Evolutionary conservation across 208 protist species (phyloP), one percentile per base, ranked within the genome.

Genomic region (Acanthamoeba divionensis): DNA sequence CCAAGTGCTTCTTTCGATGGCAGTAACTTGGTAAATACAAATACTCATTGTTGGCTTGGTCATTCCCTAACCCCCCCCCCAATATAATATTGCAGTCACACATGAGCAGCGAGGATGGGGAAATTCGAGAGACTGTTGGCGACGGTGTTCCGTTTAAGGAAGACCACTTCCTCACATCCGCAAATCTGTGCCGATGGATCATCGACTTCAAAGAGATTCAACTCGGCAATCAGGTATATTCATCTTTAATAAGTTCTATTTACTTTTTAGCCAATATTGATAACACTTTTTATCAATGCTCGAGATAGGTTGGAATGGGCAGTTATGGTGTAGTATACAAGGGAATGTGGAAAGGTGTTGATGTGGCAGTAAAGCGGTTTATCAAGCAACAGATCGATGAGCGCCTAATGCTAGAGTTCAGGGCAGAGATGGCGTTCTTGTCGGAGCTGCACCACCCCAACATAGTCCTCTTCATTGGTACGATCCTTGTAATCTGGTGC

Each of bases 391-490:
- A 80, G 69, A 41, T 80, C 69, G 36, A 48, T 26, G 69, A 80
- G 69, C 36, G 47, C 3, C 69, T 41, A 24, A 80, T 80, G 69
- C 47, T 80, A 12, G 69, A 80, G 69, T 80, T 80, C 69, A 1
- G 69, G 18, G 69, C 69, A 13, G 69, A 80, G 47, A 57, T 80
- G 69, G 69, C 69, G 18, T 80, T 80, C 69, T 48, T 80, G 1
- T 57, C 44, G 7, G 69, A 80, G 69, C 69, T 80, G 5, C 69
- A 80, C 69, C 69, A 80, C 21, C 69, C 69, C 69, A 80, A 80
- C 69, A 80, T 80, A 13, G 69, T 80, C 5, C 69, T 80, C 44
- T 80, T 80, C 47, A 80, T 80, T 36, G 69, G 69, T 15, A 24
- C 52, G 18, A 18, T 60, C 52, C 52, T 60, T n/a, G 18, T n/a